Evolutionary conservation across 176 grass and related monocot genomes (phyloP).

Genomic region (Phoenix roebelenii): DNA sequence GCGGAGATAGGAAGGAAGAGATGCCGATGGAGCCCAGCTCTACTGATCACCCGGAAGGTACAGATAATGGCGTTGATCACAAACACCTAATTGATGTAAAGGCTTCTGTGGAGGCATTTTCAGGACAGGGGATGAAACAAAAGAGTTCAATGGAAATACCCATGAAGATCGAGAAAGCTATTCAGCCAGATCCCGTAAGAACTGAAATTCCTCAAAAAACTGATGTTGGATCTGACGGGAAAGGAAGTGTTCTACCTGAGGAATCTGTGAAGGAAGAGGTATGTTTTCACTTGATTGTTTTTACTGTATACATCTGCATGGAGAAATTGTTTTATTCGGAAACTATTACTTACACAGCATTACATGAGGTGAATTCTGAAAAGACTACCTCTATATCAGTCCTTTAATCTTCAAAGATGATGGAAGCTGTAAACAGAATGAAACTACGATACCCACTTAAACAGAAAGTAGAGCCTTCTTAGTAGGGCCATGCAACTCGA

Average conservation of each 20-base stretch:
- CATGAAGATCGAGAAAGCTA: slow-evolving; percentile 30
- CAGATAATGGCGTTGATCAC: not conserved
- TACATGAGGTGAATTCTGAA: no score
- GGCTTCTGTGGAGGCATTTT: not conserved
- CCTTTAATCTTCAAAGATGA: no score
- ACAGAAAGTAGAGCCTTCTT: no score
- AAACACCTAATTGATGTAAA: not conserved
- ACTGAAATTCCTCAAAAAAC: slow-evolving; percentile 21
- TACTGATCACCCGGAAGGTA: not conserved
- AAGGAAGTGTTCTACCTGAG: slow-evolving; percentile 25
- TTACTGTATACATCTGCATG: no score
- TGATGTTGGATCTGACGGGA: slow-evolving; percentile 6
- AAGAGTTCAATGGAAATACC: slow-evolving; percentile 19
- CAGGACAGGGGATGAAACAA: slow-evolving; percentile 33
- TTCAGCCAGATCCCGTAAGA: slow-evolving; percentile 21
- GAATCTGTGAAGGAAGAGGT: slow-evolving; percentile 44
- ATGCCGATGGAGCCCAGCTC: slow-evolving; percentile 11
- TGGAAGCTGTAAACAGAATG: no score
- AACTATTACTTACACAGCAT: no score
- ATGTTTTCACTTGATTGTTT: no score
- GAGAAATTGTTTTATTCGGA: no score
- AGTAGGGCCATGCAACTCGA: no score
- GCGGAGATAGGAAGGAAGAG: slow-evolving; percentile 29
- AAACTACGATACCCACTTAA: no score
- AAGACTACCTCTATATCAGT: no score